These are phyloP conservation scores for Picochlorum sp. DNA, from an alignment of 139 green algal species.

Conservation along the genomic window DNA sequence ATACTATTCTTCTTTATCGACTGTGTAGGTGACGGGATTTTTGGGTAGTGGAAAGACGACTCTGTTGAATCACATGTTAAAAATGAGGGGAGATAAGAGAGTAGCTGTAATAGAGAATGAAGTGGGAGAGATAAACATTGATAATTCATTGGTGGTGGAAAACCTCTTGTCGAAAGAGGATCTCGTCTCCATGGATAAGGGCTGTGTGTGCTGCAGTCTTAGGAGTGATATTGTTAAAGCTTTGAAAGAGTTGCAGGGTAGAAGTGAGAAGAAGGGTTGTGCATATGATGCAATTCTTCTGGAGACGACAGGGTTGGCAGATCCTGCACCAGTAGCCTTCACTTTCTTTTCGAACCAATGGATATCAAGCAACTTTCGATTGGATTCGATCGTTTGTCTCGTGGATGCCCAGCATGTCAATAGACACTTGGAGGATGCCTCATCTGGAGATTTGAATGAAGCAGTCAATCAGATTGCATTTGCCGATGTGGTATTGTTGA, in stretches of 20 bases:
- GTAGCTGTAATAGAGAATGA: constrained; percentile 81
- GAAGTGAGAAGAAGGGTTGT: constrained; percentile 10
- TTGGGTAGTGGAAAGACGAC: constrained; percentile 60
- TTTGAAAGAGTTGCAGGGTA: constrained; percentile 56
- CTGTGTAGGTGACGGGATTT: constrained; percentile 44
- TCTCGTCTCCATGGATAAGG: constrained; percentile 69
- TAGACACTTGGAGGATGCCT: constrained; percentile 6
- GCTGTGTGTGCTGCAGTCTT: constrained; percentile 79
- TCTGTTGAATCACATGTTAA: constrained; percentile 72
- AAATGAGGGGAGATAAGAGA: constrained; percentile 35
- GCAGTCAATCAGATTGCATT: constrained; percentile 74
- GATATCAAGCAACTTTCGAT: constrained; percentile 57
- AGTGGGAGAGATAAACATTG: constrained; percentile 81
- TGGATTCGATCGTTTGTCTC: constrained; percentile 74
- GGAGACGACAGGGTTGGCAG: constrained; percentile 78
- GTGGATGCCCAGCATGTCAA: constrained; percentile 58
- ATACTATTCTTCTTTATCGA: background rate
- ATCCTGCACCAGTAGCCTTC: constrained; percentile 74
- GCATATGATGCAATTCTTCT: constrained; percentile 60
- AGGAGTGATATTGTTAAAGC: constrained; percentile 74
- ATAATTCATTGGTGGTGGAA: constrained; percentile 41
- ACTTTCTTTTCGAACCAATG: constrained; percentile 84
- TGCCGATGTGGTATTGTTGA: constrained; percentile 78
- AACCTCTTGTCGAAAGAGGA: constrained; percentile 72
- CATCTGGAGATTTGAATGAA: constrained; percentile 59